Conservation (phyloP, 208 protist genomes). For the Angomonas deanei region DNA sequence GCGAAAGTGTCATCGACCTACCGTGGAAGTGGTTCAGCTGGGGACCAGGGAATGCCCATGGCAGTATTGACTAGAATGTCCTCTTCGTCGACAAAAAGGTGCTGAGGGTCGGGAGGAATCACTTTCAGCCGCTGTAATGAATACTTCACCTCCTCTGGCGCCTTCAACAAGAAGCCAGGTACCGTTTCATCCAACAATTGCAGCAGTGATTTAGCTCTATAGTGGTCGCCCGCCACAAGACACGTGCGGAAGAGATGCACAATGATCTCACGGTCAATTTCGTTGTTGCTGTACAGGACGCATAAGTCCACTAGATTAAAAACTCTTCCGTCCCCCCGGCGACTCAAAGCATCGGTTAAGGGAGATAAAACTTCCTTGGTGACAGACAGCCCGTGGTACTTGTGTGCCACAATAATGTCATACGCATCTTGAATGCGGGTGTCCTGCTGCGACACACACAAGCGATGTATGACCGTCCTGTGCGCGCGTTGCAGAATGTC, state of each 20-base stretch:
- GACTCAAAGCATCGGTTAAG: conserved; percentile 50
- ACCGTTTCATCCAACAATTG: conserved; percentile 71
- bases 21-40: neutral
- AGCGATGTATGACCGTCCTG: conserved; percentile 34
- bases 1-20: neutral
- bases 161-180: conserved; percentile 72
- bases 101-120: conserved; percentile 32
- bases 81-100: conserved; percentile 52
- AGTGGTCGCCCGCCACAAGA: conserved; percentile 67
- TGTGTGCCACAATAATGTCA: conserved; percentile 76
- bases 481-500: conserved; percentile 45
- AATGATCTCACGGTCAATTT: conserved; percentile 74
- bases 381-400: conserved; percentile 80
- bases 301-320: conserved; percentile 86
- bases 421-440: conserved; percentile 73
- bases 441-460: conserved; percentile 55
- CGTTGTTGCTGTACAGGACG: conserved; percentile 71
- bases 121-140: conserved; percentile 59
- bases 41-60: conserved; percentile 9
- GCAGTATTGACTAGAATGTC: conserved; percentile 30
- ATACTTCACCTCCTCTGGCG: conserved; percentile 38
- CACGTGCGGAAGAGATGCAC: conserved; percentile 69
- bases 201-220: conserved; percentile 66
- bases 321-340: conserved; percentile 69
- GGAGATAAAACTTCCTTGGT: conserved; percentile 58